Percentiles rank a stretch among this genome's conserved stretches.
These are phyloP conservation scores for Pythium oligandrum DNA, from an alignment of 352 stramenopile species.

Conservation along the genomic window DNA sequence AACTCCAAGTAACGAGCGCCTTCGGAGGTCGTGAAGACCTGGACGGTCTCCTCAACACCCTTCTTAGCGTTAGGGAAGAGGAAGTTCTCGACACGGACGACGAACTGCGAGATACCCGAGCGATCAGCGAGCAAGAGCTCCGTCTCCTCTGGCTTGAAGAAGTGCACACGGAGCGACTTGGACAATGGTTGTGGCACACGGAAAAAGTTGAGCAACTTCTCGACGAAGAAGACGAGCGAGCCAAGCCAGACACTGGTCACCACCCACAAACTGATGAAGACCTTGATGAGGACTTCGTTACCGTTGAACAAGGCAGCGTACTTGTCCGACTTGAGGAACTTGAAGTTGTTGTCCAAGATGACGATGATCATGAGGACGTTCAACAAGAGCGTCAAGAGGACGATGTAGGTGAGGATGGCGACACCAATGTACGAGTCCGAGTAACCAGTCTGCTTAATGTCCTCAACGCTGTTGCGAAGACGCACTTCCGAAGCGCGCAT, in stretches of 20 bases:
- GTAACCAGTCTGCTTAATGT: slow-evolving; percentile 19
- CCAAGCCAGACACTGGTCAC: slow-evolving; percentile 20
- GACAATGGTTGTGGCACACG: slow-evolving; percentile 12
- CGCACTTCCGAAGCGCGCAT: slow-evolving; percentile 22
- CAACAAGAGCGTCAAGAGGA: slow-evolving; percentile 18
- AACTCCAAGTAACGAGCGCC: slow-evolving; percentile 24
- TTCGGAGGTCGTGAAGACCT: slow-evolving; percentile 15
- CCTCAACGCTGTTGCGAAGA: slow-evolving; percentile 20
- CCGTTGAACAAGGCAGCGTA: slow-evolving; percentile 21
- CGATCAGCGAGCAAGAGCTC: slow-evolving; percentile 19
- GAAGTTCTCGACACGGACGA: slow-evolving; percentile 14
- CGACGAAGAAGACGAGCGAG: slow-evolving; percentile 17
- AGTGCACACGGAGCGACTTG: slow-evolving; percentile 10
- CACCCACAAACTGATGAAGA: slow-evolving; percentile 22
- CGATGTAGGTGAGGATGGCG: slow-evolving; percentile 13
- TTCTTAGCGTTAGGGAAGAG: slow-evolving; percentile 20
- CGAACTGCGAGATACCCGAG: slow-evolving; percentile 20
- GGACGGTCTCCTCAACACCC: slow-evolving; percentile 20
- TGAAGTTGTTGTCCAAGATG: slow-evolving; percentile 20
- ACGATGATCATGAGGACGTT: slow-evolving; percentile 20
- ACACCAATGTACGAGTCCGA: slow-evolving; percentile 9
- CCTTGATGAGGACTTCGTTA: slow-evolving; percentile 24
- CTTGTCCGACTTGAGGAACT: slow-evolving; percentile 9
- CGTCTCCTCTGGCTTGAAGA: slow-evolving; percentile 24
- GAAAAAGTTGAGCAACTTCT: slow-evolving; percentile 27